These are phyloP conservation scores for Lathyrus oleraceus DNA, from an alignment of 306 rosid genomes.

Conservation along the genomic window DNA sequence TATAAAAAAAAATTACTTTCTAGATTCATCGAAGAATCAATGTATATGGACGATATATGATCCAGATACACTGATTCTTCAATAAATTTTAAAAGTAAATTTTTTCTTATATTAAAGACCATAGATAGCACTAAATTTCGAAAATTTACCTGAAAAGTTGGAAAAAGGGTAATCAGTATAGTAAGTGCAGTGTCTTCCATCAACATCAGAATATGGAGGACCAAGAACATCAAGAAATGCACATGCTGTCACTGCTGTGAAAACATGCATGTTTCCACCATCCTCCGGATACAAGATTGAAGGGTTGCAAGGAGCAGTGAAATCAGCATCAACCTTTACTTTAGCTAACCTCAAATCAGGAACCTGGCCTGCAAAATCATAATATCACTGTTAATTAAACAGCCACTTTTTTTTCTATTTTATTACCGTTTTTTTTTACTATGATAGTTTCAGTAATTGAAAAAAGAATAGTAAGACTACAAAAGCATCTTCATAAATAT, in stretches of 20 bases:
- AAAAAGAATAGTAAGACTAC: neutral
- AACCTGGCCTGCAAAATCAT: slow-evolving; percentile 45
- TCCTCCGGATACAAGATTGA: slow-evolving; percentile 85
- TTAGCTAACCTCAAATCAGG: slow-evolving; percentile 63
- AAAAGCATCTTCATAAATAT: slow-evolving; percentile 1
- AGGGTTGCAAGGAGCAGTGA: slow-evolving; percentile 72
- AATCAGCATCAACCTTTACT: slow-evolving; percentile 70
- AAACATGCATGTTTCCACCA: slow-evolving; percentile 94
- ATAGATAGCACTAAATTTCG: neutral
- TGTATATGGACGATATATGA: too few relatives aligned
- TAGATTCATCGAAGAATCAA: too few relatives aligned
- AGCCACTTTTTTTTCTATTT: slow-evolving; percentile 5
- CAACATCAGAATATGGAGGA: slow-evolving; percentile 81
- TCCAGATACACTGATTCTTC: too few relatives aligned
- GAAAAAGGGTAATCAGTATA: slow-evolving; percentile 60
- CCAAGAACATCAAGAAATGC: slow-evolving; percentile 96
- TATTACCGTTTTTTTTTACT: slow-evolving; percentile 8
- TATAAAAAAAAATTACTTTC: too few relatives aligned
- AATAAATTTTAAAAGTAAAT: too few relatives aligned
- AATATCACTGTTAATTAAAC: slow-evolving; percentile 5
- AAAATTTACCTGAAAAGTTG: slow-evolving; percentile 59
- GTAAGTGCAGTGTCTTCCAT: slow-evolving; percentile 87
- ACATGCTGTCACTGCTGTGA: slow-evolving; percentile 93
- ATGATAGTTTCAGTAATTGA: neutral
- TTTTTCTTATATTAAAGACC: too few relatives aligned